Percentiles rank a stretch among this genome's conserved stretches.
Evolutionary conservation across 768 basidiomycete species (phyloP).

Genomic region (Suillus occidentalis): DNA sequence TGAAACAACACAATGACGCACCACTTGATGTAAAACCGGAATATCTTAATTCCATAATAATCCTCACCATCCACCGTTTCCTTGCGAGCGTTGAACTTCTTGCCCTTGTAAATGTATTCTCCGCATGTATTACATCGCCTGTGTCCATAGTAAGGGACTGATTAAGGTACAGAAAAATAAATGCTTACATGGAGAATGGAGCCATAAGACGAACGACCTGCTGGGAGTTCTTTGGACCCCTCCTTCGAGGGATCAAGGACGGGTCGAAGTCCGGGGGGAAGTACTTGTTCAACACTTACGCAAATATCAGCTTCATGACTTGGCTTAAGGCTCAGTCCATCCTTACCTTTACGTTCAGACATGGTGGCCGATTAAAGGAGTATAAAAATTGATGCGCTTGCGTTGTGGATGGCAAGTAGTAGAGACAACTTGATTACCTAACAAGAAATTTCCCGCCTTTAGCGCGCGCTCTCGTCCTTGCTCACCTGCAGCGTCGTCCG

Average conservation of each 20-base stretch:
- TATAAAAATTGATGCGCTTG: background rate
- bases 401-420: background rate
- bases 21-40: constrained; percentile 93
- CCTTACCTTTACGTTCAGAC: constrained; percentile 81
- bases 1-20: constrained; percentile 40
- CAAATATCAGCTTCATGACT: constrained; percentile 10
- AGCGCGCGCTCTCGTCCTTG: constrained; percentile 25
- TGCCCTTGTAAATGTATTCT: constrained; percentile 99
- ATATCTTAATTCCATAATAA: constrained; percentile 98
- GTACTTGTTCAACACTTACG: constrained; percentile 86
- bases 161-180: background rate
- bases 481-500: constrained; percentile 18
- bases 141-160: constrained; percentile 13
- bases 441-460: constrained; percentile 31
- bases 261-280: constrained; percentile 99
- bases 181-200: constrained; percentile 90
- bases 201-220: constrained; percentile 99
- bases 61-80: constrained; percentile 98
- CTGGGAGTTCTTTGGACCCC: constrained; percentile 90
- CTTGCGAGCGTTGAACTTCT: constrained; percentile 99
- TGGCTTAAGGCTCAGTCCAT: constrained; percentile 5
- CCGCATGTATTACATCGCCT: constrained; percentile 96
- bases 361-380: constrained; percentile 40
- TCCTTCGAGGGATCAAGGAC: constrained; percentile 89
- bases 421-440: constrained; percentile 29